A percentile compares a stretch with the other conserved stretches of the same genome.
These are phyloP conservation scores for Lanmaoa rubissima DNA, from an alignment of 768 basidiomycete genomes.

Conservation along the genomic window DNA sequence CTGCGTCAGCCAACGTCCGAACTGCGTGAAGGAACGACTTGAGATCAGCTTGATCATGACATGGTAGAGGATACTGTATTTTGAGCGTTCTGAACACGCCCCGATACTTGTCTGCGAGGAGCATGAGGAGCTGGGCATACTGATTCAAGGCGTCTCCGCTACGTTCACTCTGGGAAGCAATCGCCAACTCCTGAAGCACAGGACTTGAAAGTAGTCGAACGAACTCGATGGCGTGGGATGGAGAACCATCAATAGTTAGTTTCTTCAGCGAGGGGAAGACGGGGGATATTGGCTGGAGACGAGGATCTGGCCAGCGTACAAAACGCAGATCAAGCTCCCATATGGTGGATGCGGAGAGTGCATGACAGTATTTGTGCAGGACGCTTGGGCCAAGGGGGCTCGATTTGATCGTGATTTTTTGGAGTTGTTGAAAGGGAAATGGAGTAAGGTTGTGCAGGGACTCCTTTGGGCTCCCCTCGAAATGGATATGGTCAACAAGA, in stretches of 20 bases:
- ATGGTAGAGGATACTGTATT: constrained; percentile 19
- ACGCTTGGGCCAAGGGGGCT: constrained; percentile 24
- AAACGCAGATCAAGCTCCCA: constrained; percentile 25
- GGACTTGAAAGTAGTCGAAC: constrained; percentile 20
- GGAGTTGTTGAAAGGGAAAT: constrained; percentile 19
- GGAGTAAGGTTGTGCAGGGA: constrained; percentile 11
- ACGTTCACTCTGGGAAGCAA: constrained; percentile 19
- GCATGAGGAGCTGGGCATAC: constrained; percentile 18
- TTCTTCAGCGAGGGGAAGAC: constrained; percentile 24
- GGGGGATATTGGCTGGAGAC: constrained; percentile 15
- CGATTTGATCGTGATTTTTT: constrained; percentile 20
- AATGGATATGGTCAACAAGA: constrained; percentile 20
- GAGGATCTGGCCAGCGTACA: constrained; percentile 22
- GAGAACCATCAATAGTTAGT: constrained; percentile 19
- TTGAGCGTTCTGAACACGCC: constrained; percentile 21
- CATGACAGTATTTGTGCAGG: constrained; percentile 25
- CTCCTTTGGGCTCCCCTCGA: constrained; percentile 27
- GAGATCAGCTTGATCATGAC: constrained; percentile 14
- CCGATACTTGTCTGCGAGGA: constrained; percentile 23
- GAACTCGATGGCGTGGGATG: constrained; percentile 22
- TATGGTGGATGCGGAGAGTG: constrained; percentile 18
- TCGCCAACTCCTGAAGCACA: constrained; percentile 16
- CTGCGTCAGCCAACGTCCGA: constrained; percentile 14
- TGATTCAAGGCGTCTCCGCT: constrained; percentile 3
- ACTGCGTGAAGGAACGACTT: constrained; percentile 17